A percentile compares a stretch with the other conserved stretches of the same genome.
Conservation (phyloP, 148 eudicot genomes). For the Silene uniflora region DNA sequence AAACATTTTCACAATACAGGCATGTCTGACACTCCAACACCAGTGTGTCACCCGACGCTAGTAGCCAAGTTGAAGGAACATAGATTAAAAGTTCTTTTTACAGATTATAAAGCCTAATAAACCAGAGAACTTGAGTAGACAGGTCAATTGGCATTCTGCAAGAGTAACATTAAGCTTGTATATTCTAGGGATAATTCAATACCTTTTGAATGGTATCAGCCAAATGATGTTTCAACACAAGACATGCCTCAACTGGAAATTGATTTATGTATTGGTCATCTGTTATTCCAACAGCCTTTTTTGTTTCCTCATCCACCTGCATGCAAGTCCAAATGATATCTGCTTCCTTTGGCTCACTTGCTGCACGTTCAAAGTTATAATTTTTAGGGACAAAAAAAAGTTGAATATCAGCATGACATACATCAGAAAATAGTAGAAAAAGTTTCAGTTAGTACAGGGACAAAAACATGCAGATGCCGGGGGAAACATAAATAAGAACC, state of each 20-base stretch:
- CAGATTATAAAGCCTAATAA: not conserved
- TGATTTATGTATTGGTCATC: constrained; percentile 85
- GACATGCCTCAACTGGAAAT: constrained; percentile 93
- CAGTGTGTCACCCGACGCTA: not conserved
- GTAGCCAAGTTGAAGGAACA: not conserved
- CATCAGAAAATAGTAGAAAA: not conserved
- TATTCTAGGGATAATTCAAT: not conserved
- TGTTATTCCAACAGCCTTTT: constrained; percentile 72
- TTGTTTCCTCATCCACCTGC: constrained; percentile 90
- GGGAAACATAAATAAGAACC: not conserved
- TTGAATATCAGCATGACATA: not conserved
- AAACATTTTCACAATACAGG: not conserved
- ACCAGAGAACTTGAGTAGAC: not conserved
- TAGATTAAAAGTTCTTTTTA: not conserved
- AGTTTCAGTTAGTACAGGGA: not conserved
- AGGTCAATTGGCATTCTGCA: too few species aligned
- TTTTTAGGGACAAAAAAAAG: not conserved
- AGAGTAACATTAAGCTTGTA: not conserved
- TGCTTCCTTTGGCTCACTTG: constrained; percentile 81
- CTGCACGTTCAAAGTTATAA: constrained; percentile 39
- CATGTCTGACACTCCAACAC: not conserved
- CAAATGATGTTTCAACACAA: constrained; percentile 96
- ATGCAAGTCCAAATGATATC: constrained; percentile 92
- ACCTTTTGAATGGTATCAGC: constrained; percentile 94
- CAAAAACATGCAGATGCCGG: not conserved